Percentiles rank a stretch among this genome's conserved stretches.
These are phyloP conservation scores for Kewa caespitosa DNA, from an alignment of 179 eudicot genomes.

Conservation along the genomic window DNA sequence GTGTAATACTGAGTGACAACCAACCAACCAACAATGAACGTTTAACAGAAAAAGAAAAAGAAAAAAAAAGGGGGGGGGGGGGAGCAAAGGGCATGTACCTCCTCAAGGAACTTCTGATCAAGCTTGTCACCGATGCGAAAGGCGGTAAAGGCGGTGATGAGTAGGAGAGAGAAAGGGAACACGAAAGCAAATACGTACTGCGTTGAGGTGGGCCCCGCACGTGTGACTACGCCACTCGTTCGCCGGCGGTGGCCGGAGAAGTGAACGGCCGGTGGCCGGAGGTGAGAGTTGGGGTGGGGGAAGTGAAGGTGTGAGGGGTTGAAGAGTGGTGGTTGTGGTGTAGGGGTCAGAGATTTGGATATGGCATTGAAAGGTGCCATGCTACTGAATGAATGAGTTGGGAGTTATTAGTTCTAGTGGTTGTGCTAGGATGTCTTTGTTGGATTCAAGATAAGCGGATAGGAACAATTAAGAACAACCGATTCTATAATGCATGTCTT, in stretches of 20 bases:
- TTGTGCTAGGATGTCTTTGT: too few relatives aligned
- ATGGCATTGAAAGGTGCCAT: slow-evolving; percentile 25
- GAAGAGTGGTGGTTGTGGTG: slow-evolving; percentile 4
- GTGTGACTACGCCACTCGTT: slow-evolving; percentile 36
- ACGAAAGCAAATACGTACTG: slow-evolving; percentile 63
- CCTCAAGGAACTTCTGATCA: slow-evolving; percentile 74
- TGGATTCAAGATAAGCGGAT: too few relatives aligned
- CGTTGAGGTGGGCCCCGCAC: slow-evolving; percentile 54
- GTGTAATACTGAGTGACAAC: too few relatives aligned
- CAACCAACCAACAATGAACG: too few relatives aligned
- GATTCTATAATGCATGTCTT: too few relatives aligned
- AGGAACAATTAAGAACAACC: too few relatives aligned
- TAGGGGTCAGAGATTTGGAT: slow-evolving; percentile 16
- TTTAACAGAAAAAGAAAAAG: too few relatives aligned
- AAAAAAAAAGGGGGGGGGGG: too few relatives aligned
- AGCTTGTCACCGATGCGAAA: slow-evolving; percentile 58
- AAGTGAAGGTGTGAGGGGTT: neutral
- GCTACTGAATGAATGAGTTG: too few relatives aligned
- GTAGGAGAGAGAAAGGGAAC: slow-evolving; percentile 74
- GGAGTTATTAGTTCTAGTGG: too few relatives aligned
- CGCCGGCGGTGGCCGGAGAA: slow-evolving; percentile 28
- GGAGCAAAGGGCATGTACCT: slow-evolving; percentile 46
- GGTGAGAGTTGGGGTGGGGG: neutral
- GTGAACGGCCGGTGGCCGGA: slow-evolving; percentile 6
- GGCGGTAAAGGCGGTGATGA: slow-evolving; percentile 57